Percentiles rank a stretch among this genome's conserved stretches.
Conservation (phyloP, 495 filamentous ascomycete species). For the Tuber indicum region DNA sequence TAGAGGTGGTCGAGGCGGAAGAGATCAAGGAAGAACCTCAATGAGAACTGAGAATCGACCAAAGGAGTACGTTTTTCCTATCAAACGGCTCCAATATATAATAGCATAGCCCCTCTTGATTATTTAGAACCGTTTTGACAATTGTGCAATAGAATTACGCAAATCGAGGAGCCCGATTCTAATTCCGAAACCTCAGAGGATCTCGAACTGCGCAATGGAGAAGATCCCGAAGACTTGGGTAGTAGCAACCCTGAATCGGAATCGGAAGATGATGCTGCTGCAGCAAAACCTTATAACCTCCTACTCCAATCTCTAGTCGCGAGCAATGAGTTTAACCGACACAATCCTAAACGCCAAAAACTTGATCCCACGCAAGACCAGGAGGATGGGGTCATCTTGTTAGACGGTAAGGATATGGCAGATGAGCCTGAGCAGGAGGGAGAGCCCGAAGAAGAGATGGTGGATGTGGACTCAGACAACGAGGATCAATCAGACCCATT, state of each 20-base stretch:
- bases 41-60: conserved; percentile 33
- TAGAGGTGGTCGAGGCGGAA: conserved; percentile 31
- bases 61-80: conserved; percentile 28
- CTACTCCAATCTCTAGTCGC: conserved; percentile 44
- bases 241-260: conserved; percentile 33
- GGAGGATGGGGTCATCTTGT: conserved; percentile 21
- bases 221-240: conserved; percentile 11
- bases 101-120: not conserved
- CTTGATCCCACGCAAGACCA: conserved; percentile 24
- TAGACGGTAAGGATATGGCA: conserved; percentile 23
- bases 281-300: conserved; percentile 44
- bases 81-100: not conserved
- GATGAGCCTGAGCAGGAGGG: conserved; percentile 43
- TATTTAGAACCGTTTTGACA: not conserved
- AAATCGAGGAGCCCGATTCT: conserved; percentile 21
- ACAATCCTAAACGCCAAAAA: conserved; percentile 44
- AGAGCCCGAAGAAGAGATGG: conserved; percentile 33
- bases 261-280: conserved; percentile 30
- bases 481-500: conserved; percentile 64
- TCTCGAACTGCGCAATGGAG: conserved; percentile 5
- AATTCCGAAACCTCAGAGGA: conserved; percentile 11
- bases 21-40: conserved; percentile 32
- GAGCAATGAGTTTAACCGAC: conserved; percentile 28
- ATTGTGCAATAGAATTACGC: conserved; percentile 18
- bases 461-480: conserved; percentile 45